Base-by-base conservation (phyloP, 2,329 filamentous ascomycete species). In the Paraphaeosphaeria minitans region DNA sequence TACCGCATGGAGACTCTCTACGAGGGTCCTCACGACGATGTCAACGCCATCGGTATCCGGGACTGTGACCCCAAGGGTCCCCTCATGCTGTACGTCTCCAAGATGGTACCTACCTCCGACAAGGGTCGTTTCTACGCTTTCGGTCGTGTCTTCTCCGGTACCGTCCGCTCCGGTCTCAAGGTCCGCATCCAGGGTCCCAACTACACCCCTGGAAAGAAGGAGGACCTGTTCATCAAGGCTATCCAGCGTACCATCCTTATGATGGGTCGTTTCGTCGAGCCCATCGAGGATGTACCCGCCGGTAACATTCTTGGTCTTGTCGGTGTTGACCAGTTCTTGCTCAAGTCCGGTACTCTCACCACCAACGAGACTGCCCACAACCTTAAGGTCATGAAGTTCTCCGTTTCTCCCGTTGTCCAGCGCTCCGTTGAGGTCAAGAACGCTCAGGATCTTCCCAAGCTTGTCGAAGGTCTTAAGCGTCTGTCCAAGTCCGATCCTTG, bases 361-460 rank as follows among this genome's bases (percentile, higher is more conserved):
- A 98, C 94, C 80, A 89, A 87, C 79, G 95, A 99, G 72, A 96
- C 92, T 69, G 94, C 95, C 80, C 95, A 99, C 90, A 99, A 99
- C 90, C 85, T 99, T 77, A 98, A 98, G 90, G 95, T 99, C 84
- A 99, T 99, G 95, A 98, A 97, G 87, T 99, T 99, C 91, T 99
- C 95, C 78, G 95, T 99, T 80, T 98, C 95, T 62, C 95, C 95
- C 75, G 95, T 99, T 84, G 95, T 99, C 70, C 94, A 91, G 84
- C 94, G 94, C 73, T 97, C 95, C 82, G 95, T 99, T 77, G 92
- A 97, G 84, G 94, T 97, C 86, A 98, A 98, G 92, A 99, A 99
- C 85, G 95, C 95, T 77, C 93, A 96, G 85, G 95, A 99, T 87
- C 89, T 99, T 67, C 95, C 95, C 82, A 99, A 99, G 90, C 89